Base-by-base conservation (phyloP, 441 rosid genomes). In the Populus tomentosa region DNA sequence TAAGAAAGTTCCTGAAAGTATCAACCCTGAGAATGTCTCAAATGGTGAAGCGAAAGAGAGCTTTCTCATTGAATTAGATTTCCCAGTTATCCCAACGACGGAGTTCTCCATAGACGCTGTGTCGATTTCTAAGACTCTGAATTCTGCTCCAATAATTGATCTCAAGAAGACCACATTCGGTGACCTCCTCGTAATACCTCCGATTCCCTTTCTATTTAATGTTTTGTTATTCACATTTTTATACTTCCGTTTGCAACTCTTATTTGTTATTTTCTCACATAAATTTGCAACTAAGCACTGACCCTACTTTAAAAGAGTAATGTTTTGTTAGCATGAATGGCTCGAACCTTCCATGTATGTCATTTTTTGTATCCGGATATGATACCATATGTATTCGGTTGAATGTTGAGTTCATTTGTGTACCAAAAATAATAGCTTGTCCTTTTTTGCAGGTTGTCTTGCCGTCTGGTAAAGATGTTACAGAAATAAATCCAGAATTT, bases 391-490 rank as follows among this genome's bases (percentile, higher is more conserved):
- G 38, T 36, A 6, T 24, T 16, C n/a, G 9, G 3, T 24, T 66
- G 24, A 23, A 35, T 72, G 26, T 28, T 4, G 76, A n/a, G 50
- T 68, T 74, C 50, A 10, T 46, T 50, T 70, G 30, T 35, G 32
- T 61, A 28, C 46, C 9, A 3, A 42, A 33, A 62, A 9, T 36
- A 62, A 6, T 30, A 53, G 36, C 14, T 32, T 28, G 20, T 59
- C 33, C 2, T 62, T 10, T 74, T 80, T 67, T 73, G 83, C 76
- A 90, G 97, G 87, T 89, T 77, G 88, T 85, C 80, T 84, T 94
- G 70, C 84, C 90, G 24, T 91, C 97, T 28, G 84, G 79, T 66
- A 83, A 90, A 82, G 88, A 86, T 80, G 91, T 92, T 40, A 40
- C 30, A 36, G 87, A 87, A 68, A 36, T 90, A 28, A 78, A 84